Conservation (phyloP, 805 yeast genomes). For the Metschnikowia henanensis region DNA sequence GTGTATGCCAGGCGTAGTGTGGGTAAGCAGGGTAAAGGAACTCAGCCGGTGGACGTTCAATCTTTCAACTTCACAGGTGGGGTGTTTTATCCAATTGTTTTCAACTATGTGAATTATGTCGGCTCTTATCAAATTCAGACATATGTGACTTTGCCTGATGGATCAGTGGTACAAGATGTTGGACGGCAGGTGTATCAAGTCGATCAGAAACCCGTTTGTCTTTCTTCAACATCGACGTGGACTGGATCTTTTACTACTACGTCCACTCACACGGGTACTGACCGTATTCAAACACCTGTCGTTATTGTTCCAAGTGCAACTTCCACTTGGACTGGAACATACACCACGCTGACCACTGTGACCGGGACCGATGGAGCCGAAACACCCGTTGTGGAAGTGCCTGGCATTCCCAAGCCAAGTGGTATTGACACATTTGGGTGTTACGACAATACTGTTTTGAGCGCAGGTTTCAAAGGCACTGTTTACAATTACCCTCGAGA, state of each 20-base stretch:
- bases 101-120: background rate
- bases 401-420: background rate
- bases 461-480: background rate
- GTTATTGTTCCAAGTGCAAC: background rate
- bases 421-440: background rate
- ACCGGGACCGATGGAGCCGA: background rate
- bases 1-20: background rate
- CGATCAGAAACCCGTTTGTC: background rate
- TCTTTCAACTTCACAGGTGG: background rate
- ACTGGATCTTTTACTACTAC: background rate
- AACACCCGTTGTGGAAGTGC: background rate
- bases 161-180: background rate
- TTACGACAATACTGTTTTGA: background rate
- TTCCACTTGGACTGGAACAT: background rate
- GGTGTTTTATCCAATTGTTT: background rate
- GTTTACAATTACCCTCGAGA: background rate
- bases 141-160: background rate
- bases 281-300: background rate
- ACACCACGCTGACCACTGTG: background rate
- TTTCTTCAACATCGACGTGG: background rate
- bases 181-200: background rate
- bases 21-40: background rate
- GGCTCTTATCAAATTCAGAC: background rate
- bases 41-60: background rate
- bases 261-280: background rate